phyloP scores from a whole-genome alignment of 116 monocot species.

The Posidonia oceanica region DNA sequence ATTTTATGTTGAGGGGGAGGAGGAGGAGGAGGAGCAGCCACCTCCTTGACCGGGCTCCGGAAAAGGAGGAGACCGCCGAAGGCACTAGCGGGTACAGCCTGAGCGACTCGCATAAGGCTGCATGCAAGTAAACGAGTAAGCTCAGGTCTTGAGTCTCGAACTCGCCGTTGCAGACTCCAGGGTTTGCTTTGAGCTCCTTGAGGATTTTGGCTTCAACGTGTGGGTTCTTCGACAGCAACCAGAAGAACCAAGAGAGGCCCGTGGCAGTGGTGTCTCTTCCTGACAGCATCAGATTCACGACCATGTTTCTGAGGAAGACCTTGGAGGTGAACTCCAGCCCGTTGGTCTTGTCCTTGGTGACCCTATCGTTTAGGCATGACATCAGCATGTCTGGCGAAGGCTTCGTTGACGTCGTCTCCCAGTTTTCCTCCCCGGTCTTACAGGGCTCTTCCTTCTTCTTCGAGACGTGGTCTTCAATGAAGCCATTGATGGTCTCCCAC shows the following conservation, averaged over 20 bases:
- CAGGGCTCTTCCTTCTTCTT: no score
- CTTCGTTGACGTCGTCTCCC: no score
- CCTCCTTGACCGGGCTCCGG: not conserved
- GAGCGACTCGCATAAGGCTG: conserved; percentile 22
- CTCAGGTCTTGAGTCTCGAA: not conserved
- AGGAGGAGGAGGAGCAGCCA: no score
- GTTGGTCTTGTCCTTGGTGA: conserved; percentile 26
- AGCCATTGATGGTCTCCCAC: no score
- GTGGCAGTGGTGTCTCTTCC: not conserved
- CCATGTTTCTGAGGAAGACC: not conserved
- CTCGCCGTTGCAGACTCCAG: not conserved
- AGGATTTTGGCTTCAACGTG: not conserved
- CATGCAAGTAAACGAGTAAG: not conserved
- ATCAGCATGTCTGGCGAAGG: no score
- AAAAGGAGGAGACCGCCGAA: no score
- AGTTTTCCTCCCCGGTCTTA: no score
- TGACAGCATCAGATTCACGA: not conserved
- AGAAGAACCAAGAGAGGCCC: not conserved
- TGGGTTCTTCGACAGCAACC: not conserved
- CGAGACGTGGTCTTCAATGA: no score
- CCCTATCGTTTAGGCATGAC: no score
- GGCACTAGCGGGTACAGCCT: conserved; percentile 17
- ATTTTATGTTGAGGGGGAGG: no score
- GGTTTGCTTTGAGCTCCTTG: not conserved
- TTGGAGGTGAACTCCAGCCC: not conserved